These are phyloP conservation scores for Crassisporium funariophilum DNA, from an alignment of 768 basidiomycete species.

Conservation along the genomic window DNA sequence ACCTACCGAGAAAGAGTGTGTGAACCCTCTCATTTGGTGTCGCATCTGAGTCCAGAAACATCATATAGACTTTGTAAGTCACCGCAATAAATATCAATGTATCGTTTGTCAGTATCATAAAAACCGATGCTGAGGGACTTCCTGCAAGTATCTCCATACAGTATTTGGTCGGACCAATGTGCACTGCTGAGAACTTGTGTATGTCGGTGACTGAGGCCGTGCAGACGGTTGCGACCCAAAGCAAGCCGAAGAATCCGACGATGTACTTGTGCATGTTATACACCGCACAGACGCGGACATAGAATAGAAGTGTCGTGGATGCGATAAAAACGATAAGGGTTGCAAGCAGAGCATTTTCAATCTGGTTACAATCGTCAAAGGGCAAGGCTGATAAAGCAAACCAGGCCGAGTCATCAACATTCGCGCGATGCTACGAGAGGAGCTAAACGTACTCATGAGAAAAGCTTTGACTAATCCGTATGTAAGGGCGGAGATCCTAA, in stretches of 20 bases:
- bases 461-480: slow-evolving; percentile 14
- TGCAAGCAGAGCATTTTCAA: slow-evolving; percentile 14
- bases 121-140: too few relatives aligned
- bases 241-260: slow-evolving; percentile 23
- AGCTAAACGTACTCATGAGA: slow-evolving; percentile 14
- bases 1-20: slow-evolving; percentile 18
- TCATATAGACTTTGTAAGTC: slow-evolving; percentile 26
- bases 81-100: slow-evolving; percentile 33
- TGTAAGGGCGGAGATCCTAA: slow-evolving; percentile 19
- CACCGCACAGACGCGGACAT: slow-evolving; percentile 27
- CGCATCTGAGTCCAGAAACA: slow-evolving; percentile 10
- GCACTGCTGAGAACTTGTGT: slow-evolving; percentile 22
- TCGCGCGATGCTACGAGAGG: too few relatives aligned
- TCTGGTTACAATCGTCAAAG: slow-evolving; percentile 15
- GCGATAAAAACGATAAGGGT: slow-evolving; percentile 23
- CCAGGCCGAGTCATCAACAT: too few relatives aligned
- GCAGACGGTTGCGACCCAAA: slow-evolving; percentile 28
- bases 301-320: slow-evolving; percentile 27
- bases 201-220: slow-evolving; percentile 17
- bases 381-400: slow-evolving; percentile 10
- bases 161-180: slow-evolving; percentile 22
- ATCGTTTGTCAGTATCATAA: too few relatives aligned
- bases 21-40: slow-evolving; percentile 3
- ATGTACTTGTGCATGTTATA: slow-evolving; percentile 19
- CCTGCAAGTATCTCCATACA: slow-evolving; percentile 30